Evolutionary conservation across 179 eudicot species (phyloP).

Genomic region (Vitellaria paradoxa): DNA sequence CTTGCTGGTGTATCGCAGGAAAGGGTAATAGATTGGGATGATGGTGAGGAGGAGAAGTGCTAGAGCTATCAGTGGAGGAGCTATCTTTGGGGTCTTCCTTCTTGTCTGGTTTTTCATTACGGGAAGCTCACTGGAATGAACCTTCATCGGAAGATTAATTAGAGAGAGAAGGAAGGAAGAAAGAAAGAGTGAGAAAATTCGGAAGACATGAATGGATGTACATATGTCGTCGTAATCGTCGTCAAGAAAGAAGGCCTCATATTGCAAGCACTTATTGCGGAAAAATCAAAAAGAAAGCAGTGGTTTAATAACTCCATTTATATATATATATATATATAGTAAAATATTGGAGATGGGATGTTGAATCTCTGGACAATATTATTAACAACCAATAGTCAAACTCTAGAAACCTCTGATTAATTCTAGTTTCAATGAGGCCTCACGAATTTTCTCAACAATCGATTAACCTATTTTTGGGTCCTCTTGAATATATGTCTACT

Average conservation of each 20-base stretch:
- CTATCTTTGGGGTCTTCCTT: conserved; percentile 23
- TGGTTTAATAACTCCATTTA: not conserved
- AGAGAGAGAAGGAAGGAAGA: not conserved
- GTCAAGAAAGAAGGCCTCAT: not conserved
- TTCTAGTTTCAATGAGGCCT: not conserved
- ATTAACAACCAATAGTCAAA: too few relatives aligned
- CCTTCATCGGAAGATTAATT: conserved; percentile 5
- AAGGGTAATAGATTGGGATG: conserved; percentile 30
- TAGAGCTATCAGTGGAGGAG: conserved; percentile 27
- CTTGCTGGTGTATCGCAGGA: conserved; percentile 8
- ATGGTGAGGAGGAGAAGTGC: conserved; percentile 28
- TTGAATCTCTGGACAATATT: not conserved
- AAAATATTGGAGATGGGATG: not conserved
- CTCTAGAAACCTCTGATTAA: not conserved
- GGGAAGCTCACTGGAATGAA: conserved; percentile 19
- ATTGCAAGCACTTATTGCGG: not conserved
- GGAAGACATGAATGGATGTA: not conserved
- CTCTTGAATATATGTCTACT: too few relatives aligned
- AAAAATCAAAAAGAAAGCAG: not conserved
- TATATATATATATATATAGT: not conserved
- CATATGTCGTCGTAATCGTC: not conserved
- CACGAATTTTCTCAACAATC: not conserved
- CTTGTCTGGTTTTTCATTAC: conserved; percentile 17
- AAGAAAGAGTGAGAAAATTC: not conserved
- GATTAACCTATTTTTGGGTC: too few relatives aligned